A percentile compares a stretch with the other conserved stretches of the same genome.
Conservation (phyloP, 2,329 filamentous ascomycete genomes). For the Raffaelea albimanens region DNA sequence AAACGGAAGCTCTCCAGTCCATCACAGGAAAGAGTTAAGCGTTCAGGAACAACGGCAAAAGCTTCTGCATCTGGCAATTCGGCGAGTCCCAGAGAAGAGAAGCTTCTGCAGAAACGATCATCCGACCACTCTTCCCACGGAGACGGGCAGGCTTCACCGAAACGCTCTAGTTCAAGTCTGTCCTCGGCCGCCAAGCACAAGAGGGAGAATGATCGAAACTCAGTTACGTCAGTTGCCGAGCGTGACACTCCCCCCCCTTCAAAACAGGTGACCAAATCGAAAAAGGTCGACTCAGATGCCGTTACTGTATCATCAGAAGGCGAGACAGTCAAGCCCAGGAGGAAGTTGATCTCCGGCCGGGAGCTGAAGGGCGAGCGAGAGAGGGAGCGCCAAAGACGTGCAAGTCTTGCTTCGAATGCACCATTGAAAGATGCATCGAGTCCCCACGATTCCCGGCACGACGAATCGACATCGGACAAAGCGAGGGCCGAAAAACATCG, state of each 20-base stretch:
- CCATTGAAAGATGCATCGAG: constrained; percentile 43
- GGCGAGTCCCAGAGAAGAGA: constrained; percentile 42
- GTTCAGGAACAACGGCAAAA: constrained; percentile 18
- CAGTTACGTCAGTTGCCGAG: constrained; percentile 39
- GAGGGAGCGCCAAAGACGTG: constrained; percentile 45
- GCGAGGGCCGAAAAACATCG: constrained; percentile 45
- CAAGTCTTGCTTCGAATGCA: constrained; percentile 39
- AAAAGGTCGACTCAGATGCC: constrained; percentile 44
- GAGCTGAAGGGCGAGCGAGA: constrained; percentile 37
- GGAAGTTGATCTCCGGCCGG: constrained; percentile 54
- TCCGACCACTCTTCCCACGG: constrained; percentile 29
- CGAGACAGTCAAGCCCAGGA: constrained; percentile 47
- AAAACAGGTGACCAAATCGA: constrained; percentile 39
- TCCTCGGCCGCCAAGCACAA: constrained; percentile 3
- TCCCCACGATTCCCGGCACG: constrained; percentile 37
- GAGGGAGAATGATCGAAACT: constrained; percentile 28
- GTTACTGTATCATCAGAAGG: constrained; percentile 45
- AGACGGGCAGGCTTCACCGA: constrained; percentile 38
- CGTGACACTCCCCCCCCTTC: constrained; percentile 41
- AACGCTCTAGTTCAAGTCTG: constrained; percentile 28
- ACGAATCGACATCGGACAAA: constrained; percentile 38
- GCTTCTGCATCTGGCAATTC: constrained; percentile 13
- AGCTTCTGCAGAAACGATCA: constrained; percentile 10
- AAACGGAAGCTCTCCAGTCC: constrained; percentile 42
- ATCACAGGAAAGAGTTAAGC: constrained; percentile 31